Evolutionary conservation across 345 rosid species (phyloP).

Genomic region (Crucihimalaya himalaica): DNA sequence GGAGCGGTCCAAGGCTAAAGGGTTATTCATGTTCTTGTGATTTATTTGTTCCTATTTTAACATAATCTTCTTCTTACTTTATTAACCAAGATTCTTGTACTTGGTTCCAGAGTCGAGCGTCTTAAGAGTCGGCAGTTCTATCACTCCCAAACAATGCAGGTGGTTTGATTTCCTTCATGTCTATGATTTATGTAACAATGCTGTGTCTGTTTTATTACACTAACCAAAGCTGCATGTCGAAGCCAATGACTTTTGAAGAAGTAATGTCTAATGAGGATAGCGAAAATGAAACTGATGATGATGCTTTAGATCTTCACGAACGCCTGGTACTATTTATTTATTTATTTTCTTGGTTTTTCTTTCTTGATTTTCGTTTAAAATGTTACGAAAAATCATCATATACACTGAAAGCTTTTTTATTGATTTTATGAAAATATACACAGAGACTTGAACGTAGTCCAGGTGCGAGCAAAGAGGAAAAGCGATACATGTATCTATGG

Average conservation of each 20-base stretch:
- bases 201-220: conserved; percentile 8
- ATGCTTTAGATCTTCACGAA: conserved; percentile 68
- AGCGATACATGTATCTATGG: conserved; percentile 83
- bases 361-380: not conserved
- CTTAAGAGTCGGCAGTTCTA: conserved; percentile 70
- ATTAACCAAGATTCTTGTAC: not conserved
- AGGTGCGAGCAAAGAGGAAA: conserved; percentile 71
- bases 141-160: conserved; percentile 93
- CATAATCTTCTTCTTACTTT: not conserved
- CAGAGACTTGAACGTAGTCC: conserved; percentile 85
- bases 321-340: conserved; percentile 55
- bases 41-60: not conserved
- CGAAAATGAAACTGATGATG: conserved; percentile 80
- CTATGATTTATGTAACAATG: not conserved
- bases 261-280: conserved; percentile 71
- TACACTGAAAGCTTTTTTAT: not conserved
- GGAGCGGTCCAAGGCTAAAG: conserved; percentile 56
- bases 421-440: not conserved
- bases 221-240: conserved; percentile 5
- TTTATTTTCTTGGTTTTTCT: not conserved
- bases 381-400: not conserved
- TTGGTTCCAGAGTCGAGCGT: conserved; percentile 52
- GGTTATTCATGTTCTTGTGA: conserved; percentile 43
- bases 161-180: conserved; percentile 33
- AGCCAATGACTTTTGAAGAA: conserved; percentile 76